Base-by-base conservation (phyloP, 2,329 filamentous ascomycete species). In the Pseudocercospora fuligena region DNA sequence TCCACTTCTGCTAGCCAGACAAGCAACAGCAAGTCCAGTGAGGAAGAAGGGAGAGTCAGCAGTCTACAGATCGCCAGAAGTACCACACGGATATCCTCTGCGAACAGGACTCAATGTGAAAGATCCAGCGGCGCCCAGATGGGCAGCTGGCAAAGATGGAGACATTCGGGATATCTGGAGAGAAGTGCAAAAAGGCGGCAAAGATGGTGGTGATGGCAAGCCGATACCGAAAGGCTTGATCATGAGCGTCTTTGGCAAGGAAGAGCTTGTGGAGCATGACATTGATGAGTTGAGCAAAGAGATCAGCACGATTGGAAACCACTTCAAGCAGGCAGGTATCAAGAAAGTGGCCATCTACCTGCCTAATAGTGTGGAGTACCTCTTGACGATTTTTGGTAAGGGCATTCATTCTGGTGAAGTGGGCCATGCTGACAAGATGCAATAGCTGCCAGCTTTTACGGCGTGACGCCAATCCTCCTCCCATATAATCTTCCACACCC, bases 141-240 rank as follows among this genome's bases (percentile, higher is more conserved):
- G 94, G 92, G 86, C 90, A 9, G 84, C 86, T 64, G 94, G 94
- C 58, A 89, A 91, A 64, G 90, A 97, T 78, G 95, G 95, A 53
- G 94, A 99, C 74, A 82, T 99, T 70, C 87, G 94, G 63, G 94
- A 99, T 79, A 85, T 99, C 64, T 99, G 95, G 95, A 88, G 90
- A 69, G 92, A 92, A 59, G 82, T 86, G 8, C 64, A 71, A 57
- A 70, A 65, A 43, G 74, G 75, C 27, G 76, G 75, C 0, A 80
- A 86, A 16, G 86, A 89, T 64, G 87, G 89, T 40, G 87, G 89
- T 54, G 90, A 89, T 33, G 85, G 86, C 46, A 77, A 82, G 47
- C 83, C 85, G 1, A 86, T 86, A 47, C 89, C 88, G 70, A 84
- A 74, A n/a, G 92, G 91, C 66, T 89, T 88, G 73, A 86, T 97